Base-by-base conservation (phyloP, 1,139 yeast species). In the Zygosaccharomyces sapae region DNA sequence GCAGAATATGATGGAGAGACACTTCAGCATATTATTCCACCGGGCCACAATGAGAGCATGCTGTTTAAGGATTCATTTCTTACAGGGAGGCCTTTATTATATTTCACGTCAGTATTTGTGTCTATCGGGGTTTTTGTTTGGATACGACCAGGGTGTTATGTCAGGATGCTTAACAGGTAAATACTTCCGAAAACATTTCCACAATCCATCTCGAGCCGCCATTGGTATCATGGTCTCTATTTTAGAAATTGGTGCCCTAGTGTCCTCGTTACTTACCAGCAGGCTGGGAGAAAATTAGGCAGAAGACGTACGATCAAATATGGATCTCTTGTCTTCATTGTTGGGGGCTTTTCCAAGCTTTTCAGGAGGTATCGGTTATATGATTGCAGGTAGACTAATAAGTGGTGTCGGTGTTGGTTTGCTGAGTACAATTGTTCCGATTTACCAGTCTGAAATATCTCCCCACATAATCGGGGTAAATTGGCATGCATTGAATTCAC, bases 71-170 rank as follows among this genome's bases (percentile, higher is more conserved):
- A 54, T 25, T 48, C 55, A 3, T 46, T 44, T n/a, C 45, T 56
- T 27, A 53, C 56, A 7, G 61, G 61, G 13, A 57, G 64, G 34
- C 62, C 66, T 29, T 64, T 81, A 43, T 76, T 81, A 9, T 87
- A 86, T 64, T 84, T 86, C 68, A 86, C 95, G 2, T 80, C 90
- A 1, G 80, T 84, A 9, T 87, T 87, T 66, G 94, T 87, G 18
- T 81, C 90, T 30, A 71, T 86, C 5, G 94, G 95, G 46, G 95
- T 83, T 88, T 48, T 71, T 88, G 30, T 88, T 87, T 63, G 96
- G 96, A 3, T 88, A 86, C 66, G 96, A 88, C 63, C 96, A 88
- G 67, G 96, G 96, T 47, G 95, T 87, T 41, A 86, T 90, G 80
- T 80, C 88, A 33, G 92, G 95, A 3, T 80, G 88, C 41, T 75